Conservation (phyloP, 2,329 filamentous ascomycete genomes). For the Aureobasidium sp. region DNA sequence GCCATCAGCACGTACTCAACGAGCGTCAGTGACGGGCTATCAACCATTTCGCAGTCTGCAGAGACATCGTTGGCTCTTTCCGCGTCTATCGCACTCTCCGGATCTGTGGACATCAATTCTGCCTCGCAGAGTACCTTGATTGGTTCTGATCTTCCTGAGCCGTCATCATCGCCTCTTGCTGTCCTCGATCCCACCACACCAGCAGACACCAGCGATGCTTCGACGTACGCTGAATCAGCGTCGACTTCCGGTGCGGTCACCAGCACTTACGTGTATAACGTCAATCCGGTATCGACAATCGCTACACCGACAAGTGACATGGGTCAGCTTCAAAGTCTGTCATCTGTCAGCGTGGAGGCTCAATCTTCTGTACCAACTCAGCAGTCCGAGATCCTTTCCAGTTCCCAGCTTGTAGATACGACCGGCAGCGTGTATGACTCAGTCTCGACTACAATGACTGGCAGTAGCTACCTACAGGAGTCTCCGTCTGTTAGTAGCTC, state of each 20-base stretch:
- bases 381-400: not conserved
- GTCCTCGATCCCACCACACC: not conserved
- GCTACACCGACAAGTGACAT: not conserved
- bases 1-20: not conserved
- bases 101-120: not conserved
- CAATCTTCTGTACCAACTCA: not conserved
- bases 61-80: too few species aligned
- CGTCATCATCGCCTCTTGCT: not conserved
- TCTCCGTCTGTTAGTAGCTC: not conserved
- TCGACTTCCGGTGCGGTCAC: not conserved
- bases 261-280: not conserved
- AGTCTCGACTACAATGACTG: not conserved
- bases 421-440: not conserved
- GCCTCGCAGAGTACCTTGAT: not conserved
- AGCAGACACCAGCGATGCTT: not conserved
- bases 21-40: too few species aligned
- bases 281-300: not conserved
- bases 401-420: too few species aligned
- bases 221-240: not conserved
- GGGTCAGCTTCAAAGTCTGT: not conserved
- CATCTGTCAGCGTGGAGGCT: not conserved
- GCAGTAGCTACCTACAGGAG: not conserved
- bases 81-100: not conserved
- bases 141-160: not conserved
- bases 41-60: not conserved